Conservation (phyloP, 176 grass and related monocot species). For the Echinochloa phyllopogon region DNA sequence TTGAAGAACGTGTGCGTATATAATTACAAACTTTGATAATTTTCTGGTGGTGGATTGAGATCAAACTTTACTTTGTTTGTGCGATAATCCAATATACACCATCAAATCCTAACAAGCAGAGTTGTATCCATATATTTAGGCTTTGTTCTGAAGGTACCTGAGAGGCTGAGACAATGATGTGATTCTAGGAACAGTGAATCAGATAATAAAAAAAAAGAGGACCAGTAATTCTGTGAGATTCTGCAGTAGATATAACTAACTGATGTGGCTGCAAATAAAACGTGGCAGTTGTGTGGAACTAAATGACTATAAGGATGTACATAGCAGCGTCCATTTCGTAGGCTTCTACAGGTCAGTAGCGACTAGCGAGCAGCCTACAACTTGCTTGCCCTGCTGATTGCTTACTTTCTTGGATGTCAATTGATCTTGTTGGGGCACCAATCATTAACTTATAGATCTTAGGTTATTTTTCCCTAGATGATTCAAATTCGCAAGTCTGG, state of each 20-base stretch:
- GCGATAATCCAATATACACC: not conserved
- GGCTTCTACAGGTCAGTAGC: too few species aligned
- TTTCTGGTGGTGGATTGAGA: not conserved
- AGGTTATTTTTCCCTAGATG: too few species aligned
- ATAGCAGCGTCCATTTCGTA: too few species aligned
- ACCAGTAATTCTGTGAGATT: not conserved
- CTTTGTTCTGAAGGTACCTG: conserved; percentile 14
- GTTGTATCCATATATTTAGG: not conserved
- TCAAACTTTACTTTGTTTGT: not conserved
- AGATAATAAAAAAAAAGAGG: too few species aligned
- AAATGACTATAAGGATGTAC: too few species aligned
- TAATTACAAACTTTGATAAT: not conserved
- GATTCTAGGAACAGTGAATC: not conserved
- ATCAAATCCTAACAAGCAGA: not conserved
- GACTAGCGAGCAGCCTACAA: too few species aligned
- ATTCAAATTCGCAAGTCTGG: too few species aligned
- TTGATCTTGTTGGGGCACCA: too few species aligned
- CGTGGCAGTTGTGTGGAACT: too few species aligned
- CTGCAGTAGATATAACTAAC: not conserved
- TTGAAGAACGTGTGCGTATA: not conserved
- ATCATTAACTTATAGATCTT: too few species aligned
- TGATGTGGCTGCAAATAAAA: conserved; percentile 2
- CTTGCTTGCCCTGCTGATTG: too few species aligned
- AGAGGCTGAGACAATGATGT: not conserved
- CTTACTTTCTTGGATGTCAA: too few species aligned